Percentiles rank a stretch among this genome's conserved stretches.
phyloP scores from a whole-genome alignment of 1,284 basidiomycete genomes.

The Naganishia sp. region DNA sequence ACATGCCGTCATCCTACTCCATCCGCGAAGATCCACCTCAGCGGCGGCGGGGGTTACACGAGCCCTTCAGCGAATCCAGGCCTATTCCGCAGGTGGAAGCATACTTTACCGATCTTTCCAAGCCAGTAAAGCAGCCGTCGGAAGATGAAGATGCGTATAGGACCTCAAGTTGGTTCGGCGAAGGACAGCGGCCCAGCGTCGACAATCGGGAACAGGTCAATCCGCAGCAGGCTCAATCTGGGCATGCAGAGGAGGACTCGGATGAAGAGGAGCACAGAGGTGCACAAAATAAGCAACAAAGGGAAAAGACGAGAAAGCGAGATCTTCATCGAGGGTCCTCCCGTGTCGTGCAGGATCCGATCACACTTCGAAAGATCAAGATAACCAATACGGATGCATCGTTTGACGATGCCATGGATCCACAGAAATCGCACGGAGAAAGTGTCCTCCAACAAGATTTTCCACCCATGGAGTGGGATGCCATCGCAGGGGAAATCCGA shows the following conservation, averaged over 20 bases:
- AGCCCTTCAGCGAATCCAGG: conserved; percentile 9
- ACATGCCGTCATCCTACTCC: conserved; percentile 10
- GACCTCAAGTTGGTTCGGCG: conserved; percentile 2
- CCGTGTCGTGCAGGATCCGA: conserved; percentile 23
- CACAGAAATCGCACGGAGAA: conserved; percentile 15
- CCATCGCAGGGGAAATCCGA: conserved; percentile 11
- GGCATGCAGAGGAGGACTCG: no score
- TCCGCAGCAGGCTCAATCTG: not conserved
- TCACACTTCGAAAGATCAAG: conserved; percentile 19
- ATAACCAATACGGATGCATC: conserved; percentile 31
- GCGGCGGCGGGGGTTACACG: not conserved
- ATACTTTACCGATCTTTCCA: conserved; percentile 25
- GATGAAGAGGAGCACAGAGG: conserved; percentile 16
- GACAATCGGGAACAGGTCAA: not conserved
- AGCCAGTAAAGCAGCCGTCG: conserved; percentile 10
- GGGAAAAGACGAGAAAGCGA: conserved; percentile 8
- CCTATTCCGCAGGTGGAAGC: conserved; percentile 22
- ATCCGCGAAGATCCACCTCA: conserved; percentile 17
- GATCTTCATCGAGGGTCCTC: conserved; percentile 31
- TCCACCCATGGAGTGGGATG: conserved; percentile 31
- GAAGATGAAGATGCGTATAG: not conserved
- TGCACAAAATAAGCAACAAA: conserved; percentile 13
- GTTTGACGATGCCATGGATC: conserved; percentile 27
- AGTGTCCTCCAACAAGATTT: conserved; percentile 19
- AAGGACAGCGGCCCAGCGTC: not conserved